These are phyloP conservation scores for Claviceps monticola DNA, from an alignment of 2,329 filamentous ascomycete species.

Conservation along the genomic window DNA sequence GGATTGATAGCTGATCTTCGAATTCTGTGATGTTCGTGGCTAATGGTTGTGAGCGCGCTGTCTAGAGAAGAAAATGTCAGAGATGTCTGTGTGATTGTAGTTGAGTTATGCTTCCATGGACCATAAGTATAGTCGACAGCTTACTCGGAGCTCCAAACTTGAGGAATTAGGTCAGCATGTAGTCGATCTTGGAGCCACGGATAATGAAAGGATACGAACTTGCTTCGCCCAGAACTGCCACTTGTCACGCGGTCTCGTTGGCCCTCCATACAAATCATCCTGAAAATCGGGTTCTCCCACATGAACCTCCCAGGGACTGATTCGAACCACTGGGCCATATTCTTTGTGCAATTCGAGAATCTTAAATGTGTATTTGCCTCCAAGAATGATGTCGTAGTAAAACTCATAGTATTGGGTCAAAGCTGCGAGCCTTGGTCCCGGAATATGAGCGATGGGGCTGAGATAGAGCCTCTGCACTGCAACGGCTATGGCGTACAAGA, in stretches of 20 bases:
- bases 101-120: not conserved
- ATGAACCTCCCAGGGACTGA: constrained; percentile 26
- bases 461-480: constrained; percentile 21
- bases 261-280: constrained; percentile 23
- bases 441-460: constrained; percentile 24
- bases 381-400: constrained; percentile 28
- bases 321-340: constrained; percentile 28
- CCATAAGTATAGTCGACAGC: not conserved
- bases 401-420: constrained; percentile 26
- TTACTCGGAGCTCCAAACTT: constrained; percentile 22
- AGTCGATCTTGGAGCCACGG: not conserved
- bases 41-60: constrained; percentile 20
- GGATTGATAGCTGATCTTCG: constrained; percentile 22
- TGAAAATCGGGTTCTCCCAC: constrained; percentile 24
- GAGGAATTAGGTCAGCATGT: not conserved
- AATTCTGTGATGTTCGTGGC: constrained; percentile 20
- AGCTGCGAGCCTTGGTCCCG: constrained; percentile 25
- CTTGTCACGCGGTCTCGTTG: constrained; percentile 17
- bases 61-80: constrained; percentile 9
- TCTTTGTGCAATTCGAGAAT: constrained; percentile 26
- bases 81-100: not conserved
- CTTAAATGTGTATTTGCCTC: constrained; percentile 28
- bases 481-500: constrained; percentile 16
- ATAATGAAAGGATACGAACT: constrained; percentile 9
- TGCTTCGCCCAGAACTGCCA: constrained; percentile 23